A percentile compares a stretch with the other conserved stretches of the same genome.
These are phyloP conservation scores for Boletus coccyginus DNA, from an alignment of 768 basidiomycete genomes.

Conservation along the genomic window DNA sequence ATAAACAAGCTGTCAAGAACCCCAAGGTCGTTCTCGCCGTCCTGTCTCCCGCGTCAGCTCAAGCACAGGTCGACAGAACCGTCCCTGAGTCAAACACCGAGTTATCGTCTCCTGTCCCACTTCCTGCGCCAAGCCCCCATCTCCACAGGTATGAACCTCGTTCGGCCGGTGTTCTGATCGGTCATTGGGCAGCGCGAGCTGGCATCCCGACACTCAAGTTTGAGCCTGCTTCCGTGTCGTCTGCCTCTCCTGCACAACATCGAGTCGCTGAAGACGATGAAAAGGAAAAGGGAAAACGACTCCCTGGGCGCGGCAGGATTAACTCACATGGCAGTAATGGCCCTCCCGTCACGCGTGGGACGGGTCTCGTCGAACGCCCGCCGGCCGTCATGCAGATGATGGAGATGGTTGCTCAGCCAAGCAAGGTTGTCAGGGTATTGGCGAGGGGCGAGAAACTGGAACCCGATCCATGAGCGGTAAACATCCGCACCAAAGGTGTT, in stretches of 20 bases:
- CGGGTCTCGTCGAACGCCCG: conserved; percentile 69
- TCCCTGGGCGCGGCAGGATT: conserved; percentile 25
- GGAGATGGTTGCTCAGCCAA: conserved; percentile 71
- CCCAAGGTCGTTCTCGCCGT: conserved; percentile 66
- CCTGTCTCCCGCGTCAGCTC: conserved; percentile 32
- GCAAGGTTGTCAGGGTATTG: conserved; percentile 73
- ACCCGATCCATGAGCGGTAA: conserved; percentile 32
- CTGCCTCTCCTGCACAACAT: conserved; percentile 16
- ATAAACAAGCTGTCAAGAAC: conserved; percentile 18
- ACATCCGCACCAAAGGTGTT: conserved; percentile 11
- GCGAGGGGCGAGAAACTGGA: conserved; percentile 86
- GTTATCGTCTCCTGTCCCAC: conserved; percentile 54
- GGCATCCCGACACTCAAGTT: conserved; percentile 58
- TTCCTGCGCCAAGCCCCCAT: conserved; percentile 57
- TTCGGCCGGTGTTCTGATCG: conserved; percentile 58
- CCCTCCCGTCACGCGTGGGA: conserved; percentile 21
- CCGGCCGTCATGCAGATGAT: conserved; percentile 81
- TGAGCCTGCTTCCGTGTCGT: conserved; percentile 28
- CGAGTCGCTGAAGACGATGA: conserved; percentile 33
- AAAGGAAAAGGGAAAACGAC: conserved; percentile 33
- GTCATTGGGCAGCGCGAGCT: conserved; percentile 65
- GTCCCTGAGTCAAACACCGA: conserved; percentile 20
- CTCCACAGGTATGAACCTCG: conserved; percentile 62
- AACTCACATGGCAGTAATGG: conserved; percentile 23
- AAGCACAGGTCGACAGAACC: conserved; percentile 25